Conservation (phyloP, 345 rosid species). For the Boechera stricta region DNA sequence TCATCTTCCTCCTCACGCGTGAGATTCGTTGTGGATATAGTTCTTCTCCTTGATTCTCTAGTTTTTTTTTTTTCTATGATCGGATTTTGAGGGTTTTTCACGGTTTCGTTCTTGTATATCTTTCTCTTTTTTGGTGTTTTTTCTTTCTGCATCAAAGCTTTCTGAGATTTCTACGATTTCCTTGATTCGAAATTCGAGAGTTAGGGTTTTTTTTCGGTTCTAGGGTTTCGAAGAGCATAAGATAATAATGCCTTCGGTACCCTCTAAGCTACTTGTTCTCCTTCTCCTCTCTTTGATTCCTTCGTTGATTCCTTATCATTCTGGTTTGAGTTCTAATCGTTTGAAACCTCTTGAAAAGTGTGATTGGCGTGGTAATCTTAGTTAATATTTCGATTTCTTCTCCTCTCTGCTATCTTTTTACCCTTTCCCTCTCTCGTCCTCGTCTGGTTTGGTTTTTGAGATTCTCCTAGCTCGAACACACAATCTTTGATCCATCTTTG, state of each 20-base stretch:
- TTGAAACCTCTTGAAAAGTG: constrained; percentile 83
- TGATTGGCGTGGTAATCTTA: constrained; percentile 98
- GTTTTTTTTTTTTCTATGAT: constrained; percentile 20
- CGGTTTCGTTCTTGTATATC: constrained; percentile 6
- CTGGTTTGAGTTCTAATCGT: constrained; percentile 76
- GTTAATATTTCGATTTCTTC: constrained; percentile 56
- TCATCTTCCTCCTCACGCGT: constrained; percentile 31
- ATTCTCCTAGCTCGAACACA: neutral
- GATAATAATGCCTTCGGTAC: constrained; percentile 84
- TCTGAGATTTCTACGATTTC: constrained; percentile 30
- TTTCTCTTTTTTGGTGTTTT: neutral
- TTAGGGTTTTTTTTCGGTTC: constrained; percentile 43
- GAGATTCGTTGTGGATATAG: constrained; percentile 20
- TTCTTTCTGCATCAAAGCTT: neutral
- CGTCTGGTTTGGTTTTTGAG: constrained; percentile 28
- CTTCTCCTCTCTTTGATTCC: constrained; percentile 53
- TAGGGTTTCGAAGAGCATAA: constrained; percentile 83
- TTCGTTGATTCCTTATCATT: constrained; percentile 60
- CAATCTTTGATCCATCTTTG: constrained; percentile 1
- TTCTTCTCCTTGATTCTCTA: constrained; percentile 22
- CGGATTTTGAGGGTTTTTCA: constrained; percentile 1
- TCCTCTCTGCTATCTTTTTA: neutral
- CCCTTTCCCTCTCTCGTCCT: neutral
- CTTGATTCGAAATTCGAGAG: constrained; percentile 19
- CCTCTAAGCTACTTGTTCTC: constrained; percentile 51